A percentile compares a stretch with the other conserved stretches of the same genome.
These are phyloP conservation scores for Yamadazyma atlantica DNA, from an alignment of 1,139 yeast genomes.

Conservation along the genomic window DNA sequence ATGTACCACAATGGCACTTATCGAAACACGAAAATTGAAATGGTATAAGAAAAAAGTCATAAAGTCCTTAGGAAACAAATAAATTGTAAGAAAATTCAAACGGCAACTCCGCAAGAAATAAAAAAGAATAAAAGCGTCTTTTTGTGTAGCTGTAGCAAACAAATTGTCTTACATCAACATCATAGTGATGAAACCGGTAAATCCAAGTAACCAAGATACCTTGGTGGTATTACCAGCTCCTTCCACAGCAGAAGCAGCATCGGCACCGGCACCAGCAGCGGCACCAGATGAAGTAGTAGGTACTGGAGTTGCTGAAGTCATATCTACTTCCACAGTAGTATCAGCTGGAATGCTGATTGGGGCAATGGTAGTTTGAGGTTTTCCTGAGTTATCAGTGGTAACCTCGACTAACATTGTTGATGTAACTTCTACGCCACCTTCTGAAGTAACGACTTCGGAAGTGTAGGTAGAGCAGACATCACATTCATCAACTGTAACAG, in stretches of 20 bases:
- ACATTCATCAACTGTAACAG: not conserved
- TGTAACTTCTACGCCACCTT: not conserved
- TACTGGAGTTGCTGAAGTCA: not conserved
- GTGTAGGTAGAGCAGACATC: conserved; percentile 1
- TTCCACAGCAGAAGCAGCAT: conserved; percentile 4
- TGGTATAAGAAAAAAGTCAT: too few species aligned
- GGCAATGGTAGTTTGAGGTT: conserved; percentile 2
- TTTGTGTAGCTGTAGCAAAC: not conserved
- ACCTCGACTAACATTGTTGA: conserved; percentile 1
- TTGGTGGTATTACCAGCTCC: conserved; percentile 4
- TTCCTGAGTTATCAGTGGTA: conserved; percentile 4
- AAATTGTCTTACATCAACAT: conserved; percentile 3
- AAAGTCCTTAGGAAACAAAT: too few species aligned
- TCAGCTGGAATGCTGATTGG: not conserved
- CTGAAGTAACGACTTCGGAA: not conserved
- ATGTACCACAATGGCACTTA: too few species aligned
- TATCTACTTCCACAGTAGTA: not conserved
- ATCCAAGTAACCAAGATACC: conserved; percentile 4
- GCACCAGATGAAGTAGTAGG: not conserved
- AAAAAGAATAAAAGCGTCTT: not conserved
- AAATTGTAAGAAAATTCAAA: too few species aligned
- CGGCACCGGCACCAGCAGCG: conserved; percentile 2
- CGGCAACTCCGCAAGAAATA: not conserved
- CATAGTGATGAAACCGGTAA: conserved; percentile 3
- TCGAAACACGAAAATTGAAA: too few species aligned